Evolutionary conservation across 2,329 filamentous ascomycete genomes (phyloP).

Genomic region (Venturiaceae sp.): DNA sequence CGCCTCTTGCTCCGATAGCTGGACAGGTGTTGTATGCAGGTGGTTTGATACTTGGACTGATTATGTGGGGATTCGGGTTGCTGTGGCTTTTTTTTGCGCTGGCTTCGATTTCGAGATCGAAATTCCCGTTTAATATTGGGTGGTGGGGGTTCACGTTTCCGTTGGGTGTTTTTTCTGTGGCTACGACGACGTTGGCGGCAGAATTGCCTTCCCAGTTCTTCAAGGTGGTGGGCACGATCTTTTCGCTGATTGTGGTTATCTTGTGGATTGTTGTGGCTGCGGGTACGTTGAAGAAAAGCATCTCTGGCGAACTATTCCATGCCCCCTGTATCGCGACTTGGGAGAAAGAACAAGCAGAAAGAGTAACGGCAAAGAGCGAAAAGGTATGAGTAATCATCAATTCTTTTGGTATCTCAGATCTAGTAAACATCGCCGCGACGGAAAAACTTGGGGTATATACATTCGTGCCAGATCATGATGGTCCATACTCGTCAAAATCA

Average conservation of each 20-base stretch:
- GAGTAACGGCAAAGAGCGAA: too few relatives aligned
- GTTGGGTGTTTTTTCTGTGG: slow-evolving; percentile 41
- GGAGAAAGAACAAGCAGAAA: too few relatives aligned
- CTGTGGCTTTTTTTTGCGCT: slow-evolving; percentile 47
- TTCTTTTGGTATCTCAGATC: too few relatives aligned
- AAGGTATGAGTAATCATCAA: too few relatives aligned
- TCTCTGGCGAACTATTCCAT: slow-evolving; percentile 36
- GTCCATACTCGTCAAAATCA: background rate
- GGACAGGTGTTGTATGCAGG: slow-evolving; percentile 50
- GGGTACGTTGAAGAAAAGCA: slow-evolving; percentile 33
- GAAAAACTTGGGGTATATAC: too few relatives aligned
- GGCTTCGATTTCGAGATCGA: slow-evolving; percentile 33
- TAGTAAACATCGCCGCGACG: too few relatives aligned
- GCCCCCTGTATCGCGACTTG: slow-evolving; percentile 41
- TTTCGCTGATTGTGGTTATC: slow-evolving; percentile 35
- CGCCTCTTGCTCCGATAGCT: slow-evolving; percentile 20
- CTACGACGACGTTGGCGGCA: slow-evolving; percentile 26
- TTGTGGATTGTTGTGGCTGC: slow-evolving; percentile 41
- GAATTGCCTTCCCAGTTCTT: slow-evolving; percentile 46
- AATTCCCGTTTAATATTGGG: slow-evolving; percentile 52
- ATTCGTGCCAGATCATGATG: too few relatives aligned
- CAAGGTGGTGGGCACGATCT: slow-evolving; percentile 36
- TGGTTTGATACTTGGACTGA: slow-evolving; percentile 41
- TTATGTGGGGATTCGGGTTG: slow-evolving; percentile 48
- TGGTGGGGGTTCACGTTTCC: slow-evolving; percentile 56